A percentile compares a stretch with the other conserved stretches of the same genome.
These are phyloP conservation scores for Mallotus repandus DNA, from an alignment of 441 rosid genomes.

Conservation along the genomic window DNA sequence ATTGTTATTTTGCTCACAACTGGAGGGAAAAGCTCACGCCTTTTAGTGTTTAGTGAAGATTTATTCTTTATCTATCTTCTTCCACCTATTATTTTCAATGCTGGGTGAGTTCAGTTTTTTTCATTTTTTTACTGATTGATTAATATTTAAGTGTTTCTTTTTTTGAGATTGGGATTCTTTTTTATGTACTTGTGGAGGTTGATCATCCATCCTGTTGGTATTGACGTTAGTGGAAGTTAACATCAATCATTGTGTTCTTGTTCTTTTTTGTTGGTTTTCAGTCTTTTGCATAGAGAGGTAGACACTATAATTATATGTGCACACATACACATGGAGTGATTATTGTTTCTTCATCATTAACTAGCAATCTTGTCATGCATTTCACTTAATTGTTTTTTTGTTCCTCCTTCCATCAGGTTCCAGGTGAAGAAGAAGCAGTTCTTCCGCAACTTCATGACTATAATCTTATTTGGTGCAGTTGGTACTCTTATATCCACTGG, in stretches of 20 bases:
- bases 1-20: slow-evolving; percentile 70
- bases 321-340: no score
- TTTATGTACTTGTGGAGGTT: neutral
- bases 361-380: no score
- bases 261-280: neutral
- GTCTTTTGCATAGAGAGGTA: neutral
- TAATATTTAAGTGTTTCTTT: neutral
- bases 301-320: no score
- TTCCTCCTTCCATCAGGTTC: slow-evolving; percentile 44
- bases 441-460: slow-evolving; percentile 90
- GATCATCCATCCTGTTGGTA: neutral
- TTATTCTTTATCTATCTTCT: slow-evolving; percentile 93
- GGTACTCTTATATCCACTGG: slow-evolving; percentile 88
- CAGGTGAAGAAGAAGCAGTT: slow-evolving; percentile 98
- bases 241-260: neutral
- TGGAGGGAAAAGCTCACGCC: slow-evolving; percentile 76
- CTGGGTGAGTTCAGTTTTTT: slow-evolving; percentile 53
- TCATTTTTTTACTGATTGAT: neutral
- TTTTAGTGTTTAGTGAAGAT: slow-evolving; percentile 88
- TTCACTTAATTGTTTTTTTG: neutral
- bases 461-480: slow-evolving; percentile 82
- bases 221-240: no score
- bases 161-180: neutral
- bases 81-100: slow-evolving; percentile 94
- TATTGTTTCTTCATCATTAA: no score